Conservation (phyloP, 2,329 filamentous ascomycete species). For the Sodiomyces alkalinus region DNA sequence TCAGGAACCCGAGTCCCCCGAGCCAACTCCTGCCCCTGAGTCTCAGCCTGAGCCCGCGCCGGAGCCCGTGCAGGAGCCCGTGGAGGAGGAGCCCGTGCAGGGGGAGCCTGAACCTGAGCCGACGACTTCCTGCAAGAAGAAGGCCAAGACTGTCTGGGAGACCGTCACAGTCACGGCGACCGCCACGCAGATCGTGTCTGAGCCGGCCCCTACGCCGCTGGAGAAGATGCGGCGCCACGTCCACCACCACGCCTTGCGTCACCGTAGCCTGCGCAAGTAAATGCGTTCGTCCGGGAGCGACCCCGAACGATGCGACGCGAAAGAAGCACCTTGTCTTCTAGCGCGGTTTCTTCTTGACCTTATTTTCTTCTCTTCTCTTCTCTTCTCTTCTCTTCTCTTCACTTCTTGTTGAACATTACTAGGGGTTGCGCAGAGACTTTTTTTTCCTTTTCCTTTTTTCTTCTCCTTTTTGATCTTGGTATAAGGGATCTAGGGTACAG, state of each 20-base stretch:
- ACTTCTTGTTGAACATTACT: too few relatives aligned
- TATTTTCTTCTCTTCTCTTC: too few relatives aligned
- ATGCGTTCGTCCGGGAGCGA: too few relatives aligned
- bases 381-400: too few relatives aligned
- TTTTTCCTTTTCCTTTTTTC: too few relatives aligned
- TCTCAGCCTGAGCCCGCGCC: slow-evolving; percentile 1
- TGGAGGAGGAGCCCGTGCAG: neutral
- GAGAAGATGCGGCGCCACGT: slow-evolving; percentile 18
- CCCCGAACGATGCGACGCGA: too few relatives aligned
- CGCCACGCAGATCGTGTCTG: slow-evolving; percentile 27
- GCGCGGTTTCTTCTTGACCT: too few relatives aligned
- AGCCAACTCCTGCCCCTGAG: slow-evolving; percentile 1
- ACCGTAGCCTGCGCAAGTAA: slow-evolving; percentile 17
- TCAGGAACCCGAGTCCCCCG: slow-evolving; percentile 2
- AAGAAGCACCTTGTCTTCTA: too few relatives aligned
- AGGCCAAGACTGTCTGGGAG: slow-evolving; percentile 24
- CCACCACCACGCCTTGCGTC: slow-evolving; percentile 19
- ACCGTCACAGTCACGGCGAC: slow-evolving; percentile 28
- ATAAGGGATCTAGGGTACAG: too few relatives aligned
- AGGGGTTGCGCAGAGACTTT: too few relatives aligned
- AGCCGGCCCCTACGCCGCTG: slow-evolving; percentile 9
- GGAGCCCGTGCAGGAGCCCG: neutral
- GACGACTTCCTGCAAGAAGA: slow-evolving; percentile 12
- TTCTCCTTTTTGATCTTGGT: too few relatives aligned
- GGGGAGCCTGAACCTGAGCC: too few relatives aligned